These are phyloP conservation scores for Moesziomyces antarcticus DNA, from an alignment of 1,284 basidiomycete species.

Conservation along the genomic window DNA sequence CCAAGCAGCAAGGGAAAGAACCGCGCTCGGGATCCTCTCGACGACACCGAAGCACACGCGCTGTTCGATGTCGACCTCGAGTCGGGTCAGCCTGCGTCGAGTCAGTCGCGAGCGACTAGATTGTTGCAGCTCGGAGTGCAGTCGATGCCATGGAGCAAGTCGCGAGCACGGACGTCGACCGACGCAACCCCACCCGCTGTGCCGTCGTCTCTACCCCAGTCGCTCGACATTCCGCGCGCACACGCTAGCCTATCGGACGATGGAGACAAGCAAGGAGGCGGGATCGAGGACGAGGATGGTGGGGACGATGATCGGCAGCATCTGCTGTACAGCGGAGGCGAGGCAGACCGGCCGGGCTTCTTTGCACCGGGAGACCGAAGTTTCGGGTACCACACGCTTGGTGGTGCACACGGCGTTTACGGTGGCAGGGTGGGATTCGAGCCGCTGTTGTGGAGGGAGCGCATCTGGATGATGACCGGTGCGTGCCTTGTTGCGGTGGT, in stretches of 20 bases:
- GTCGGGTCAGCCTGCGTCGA: constrained; percentile 1
- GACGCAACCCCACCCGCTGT: not conserved
- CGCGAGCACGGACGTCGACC: not conserved
- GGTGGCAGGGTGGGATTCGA: constrained; percentile 38
- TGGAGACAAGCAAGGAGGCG: constrained; percentile 8
- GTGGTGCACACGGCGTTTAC: constrained; percentile 4
- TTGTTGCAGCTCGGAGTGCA: constrained; percentile 9
- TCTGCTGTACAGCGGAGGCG: constrained; percentile 21
- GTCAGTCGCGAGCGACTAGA: constrained; percentile 12
- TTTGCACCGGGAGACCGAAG: constrained; percentile 30
- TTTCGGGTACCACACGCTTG: constrained; percentile 32
- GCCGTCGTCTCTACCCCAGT: constrained; percentile 5
- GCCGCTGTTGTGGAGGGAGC: constrained; percentile 29
- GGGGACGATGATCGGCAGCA: constrained; percentile 33
- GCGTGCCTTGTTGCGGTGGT: constrained; percentile 20
- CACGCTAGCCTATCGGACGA: not conserved
- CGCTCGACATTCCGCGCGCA: constrained; percentile 20
- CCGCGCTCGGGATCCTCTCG: constrained; percentile 9
- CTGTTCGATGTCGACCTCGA: constrained; percentile 45
- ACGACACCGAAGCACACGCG: not conserved
- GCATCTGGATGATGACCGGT: constrained; percentile 39
- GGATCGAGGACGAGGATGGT: constrained; percentile 21
- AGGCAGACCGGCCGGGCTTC: constrained; percentile 11
- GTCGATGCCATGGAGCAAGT: constrained; percentile 27
- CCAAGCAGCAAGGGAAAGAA: constrained; percentile 24